phyloP scores from a whole-genome alignment of 352 stramenopile species.

The Pythium folliculosum region DNA sequence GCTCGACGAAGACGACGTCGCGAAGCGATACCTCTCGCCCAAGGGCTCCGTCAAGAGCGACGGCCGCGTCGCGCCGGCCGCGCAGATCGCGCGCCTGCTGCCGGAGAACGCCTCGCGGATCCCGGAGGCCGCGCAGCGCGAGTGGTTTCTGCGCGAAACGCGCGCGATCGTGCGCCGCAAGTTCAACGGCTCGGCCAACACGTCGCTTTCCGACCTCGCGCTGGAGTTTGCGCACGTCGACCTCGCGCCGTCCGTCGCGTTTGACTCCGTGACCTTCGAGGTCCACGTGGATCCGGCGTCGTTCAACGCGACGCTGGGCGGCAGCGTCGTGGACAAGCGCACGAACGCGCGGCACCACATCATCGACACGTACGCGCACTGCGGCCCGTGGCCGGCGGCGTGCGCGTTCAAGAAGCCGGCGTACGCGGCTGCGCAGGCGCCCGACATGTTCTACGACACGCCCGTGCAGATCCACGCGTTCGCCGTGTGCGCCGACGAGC shows the following conservation, averaged over 20 bases:
- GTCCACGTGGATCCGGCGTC: constrained; percentile 3
- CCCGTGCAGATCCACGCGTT: constrained; percentile 6
- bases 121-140: constrained; percentile 4
- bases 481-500: constrained; percentile 1
- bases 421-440: neutral
- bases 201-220: constrained; percentile 5
- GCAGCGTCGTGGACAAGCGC: neutral
- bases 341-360: neutral
- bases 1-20: neutral
- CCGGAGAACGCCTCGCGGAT: neutral
- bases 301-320: neutral
- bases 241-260: constrained; percentile 4
- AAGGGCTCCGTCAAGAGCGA: neutral
- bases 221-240: constrained; percentile 20
- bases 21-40: neutral
- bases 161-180: neutral
- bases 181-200: neutral
- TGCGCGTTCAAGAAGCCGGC: neutral
- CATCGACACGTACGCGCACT: neutral
- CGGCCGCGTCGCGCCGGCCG: neutral
- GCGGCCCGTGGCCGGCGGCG: neutral
- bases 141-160: constrained; percentile 13
- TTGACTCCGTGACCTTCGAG: constrained; percentile 13
- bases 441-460: neutral
- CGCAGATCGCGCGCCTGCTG: neutral